A percentile compares a stretch with the other conserved stretches of the same genome.
These are phyloP conservation scores for Plantago lanceolata DNA, from an alignment of 305 asterid species.

Conservation along the genomic window DNA sequence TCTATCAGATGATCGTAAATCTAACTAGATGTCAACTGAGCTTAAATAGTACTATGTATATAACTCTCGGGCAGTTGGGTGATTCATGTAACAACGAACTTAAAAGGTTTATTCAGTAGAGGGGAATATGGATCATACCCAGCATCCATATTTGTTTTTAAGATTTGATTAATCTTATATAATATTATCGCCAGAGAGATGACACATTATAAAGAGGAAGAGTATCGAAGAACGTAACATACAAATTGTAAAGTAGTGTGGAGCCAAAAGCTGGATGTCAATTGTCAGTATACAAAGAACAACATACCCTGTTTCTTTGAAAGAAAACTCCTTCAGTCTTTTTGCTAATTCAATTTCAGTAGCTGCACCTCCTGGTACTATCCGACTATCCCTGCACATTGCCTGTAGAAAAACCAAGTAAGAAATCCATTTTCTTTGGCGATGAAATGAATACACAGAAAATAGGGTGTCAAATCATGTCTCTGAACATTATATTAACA, in stretches of 20 bases:
- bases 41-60: too few relatives aligned
- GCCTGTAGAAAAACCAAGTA: conserved; percentile 47
- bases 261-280: neutral
- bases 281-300: neutral
- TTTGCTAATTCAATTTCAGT: conserved; percentile 89
- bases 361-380: conserved; percentile 94
- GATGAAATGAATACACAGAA: too few relatives aligned
- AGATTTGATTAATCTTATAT: conserved; percentile 8
- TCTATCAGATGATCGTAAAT: too few relatives aligned
- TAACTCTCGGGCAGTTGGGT: too few relatives aligned
- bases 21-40: too few relatives aligned
- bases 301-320: conserved; percentile 95
- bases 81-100: too few relatives aligned
- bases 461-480: too few relatives aligned
- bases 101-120: neutral
- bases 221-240: neutral
- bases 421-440: conserved; percentile 11
- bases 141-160: neutral
- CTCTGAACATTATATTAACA: too few relatives aligned
- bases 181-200: conserved; percentile 5
- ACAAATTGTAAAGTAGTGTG: conserved; percentile 6
- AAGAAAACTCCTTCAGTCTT: conserved; percentile 83
- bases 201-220: conserved; percentile 12
- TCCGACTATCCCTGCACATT: conserved; percentile 95
- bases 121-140: neutral